phyloP scores from a whole-genome alignment of 1,139 yeast genomes.

The Zhuliangozyma blackwelliae region DNA sequence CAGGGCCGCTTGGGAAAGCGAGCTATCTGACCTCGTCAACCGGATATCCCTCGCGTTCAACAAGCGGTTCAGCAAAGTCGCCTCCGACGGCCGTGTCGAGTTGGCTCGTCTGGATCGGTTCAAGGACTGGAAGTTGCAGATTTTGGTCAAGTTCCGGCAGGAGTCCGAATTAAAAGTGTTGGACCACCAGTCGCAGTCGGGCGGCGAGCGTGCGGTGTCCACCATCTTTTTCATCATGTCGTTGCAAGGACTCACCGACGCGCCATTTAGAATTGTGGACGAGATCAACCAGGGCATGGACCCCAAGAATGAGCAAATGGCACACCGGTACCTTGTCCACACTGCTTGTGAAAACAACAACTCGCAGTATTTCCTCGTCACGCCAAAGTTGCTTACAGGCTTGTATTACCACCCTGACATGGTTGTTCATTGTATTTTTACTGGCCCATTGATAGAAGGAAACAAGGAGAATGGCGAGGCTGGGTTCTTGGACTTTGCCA shows the following conservation, averaged over 20 bases:
- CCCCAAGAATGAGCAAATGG: conserved; percentile 82
- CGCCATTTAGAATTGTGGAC: conserved; percentile 94
- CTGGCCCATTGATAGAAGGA: conserved; percentile 42
- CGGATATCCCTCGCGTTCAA: conserved; percentile 62
- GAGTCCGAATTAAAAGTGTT: conserved; percentile 64
- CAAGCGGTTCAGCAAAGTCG: conserved; percentile 64
- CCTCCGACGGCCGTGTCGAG: conserved; percentile 79
- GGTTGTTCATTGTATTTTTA: conserved; percentile 86
- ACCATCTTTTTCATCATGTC: conserved; percentile 90
- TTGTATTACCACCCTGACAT: conserved; percentile 74
- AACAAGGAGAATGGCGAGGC: conserved; percentile 10
- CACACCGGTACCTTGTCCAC: conserved; percentile 81
- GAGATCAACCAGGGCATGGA: conserved; percentile 99
- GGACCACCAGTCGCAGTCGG: conserved; percentile 88
- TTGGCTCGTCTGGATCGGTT: conserved; percentile 52
- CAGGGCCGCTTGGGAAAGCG: conserved; percentile 53
- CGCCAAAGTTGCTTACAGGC: conserved; percentile 84
- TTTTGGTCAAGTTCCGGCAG: conserved; percentile 81
- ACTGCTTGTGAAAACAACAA: conserved; percentile 66
- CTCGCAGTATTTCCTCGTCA: conserved; percentile 82
- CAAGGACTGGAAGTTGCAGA: conserved; percentile 79
- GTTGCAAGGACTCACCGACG: conserved; percentile 81
- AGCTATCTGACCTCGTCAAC: conserved; percentile 45
- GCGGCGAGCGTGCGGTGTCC: conserved; percentile 96
- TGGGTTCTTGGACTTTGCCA: conserved; percentile 32